These are phyloP conservation scores for Penicillium herquei DNA, from an alignment of 495 filamentous ascomycete species.

Conservation along the genomic window DNA sequence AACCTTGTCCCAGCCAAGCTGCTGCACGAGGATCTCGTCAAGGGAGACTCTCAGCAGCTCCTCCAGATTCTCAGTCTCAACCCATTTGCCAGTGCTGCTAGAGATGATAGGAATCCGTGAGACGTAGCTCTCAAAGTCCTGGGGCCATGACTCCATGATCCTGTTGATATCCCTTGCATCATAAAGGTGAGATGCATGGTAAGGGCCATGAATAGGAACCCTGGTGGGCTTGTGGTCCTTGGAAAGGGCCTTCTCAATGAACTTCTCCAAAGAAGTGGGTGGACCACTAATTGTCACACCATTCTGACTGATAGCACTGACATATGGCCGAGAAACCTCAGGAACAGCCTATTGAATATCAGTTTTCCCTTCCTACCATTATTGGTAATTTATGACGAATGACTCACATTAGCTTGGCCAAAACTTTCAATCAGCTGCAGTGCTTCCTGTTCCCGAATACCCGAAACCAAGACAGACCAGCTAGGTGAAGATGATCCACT, in stretches of 20 bases:
- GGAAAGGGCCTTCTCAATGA: slow-evolving; percentile 55
- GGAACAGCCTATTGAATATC: slow-evolving; percentile 52
- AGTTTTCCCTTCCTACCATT: slow-evolving; percentile 17
- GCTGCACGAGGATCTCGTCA: slow-evolving; percentile 57
- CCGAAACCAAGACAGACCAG: slow-evolving; percentile 44
- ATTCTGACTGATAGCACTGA: slow-evolving; percentile 69
- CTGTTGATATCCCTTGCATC: slow-evolving; percentile 56
- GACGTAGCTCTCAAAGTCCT: slow-evolving; percentile 42
- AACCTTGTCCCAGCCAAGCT: slow-evolving; percentile 57
- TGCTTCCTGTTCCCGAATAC: slow-evolving; percentile 30
- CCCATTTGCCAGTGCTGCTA: slow-evolving; percentile 48
- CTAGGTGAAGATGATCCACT: slow-evolving; percentile 24
- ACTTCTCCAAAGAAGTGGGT: slow-evolving; percentile 56
- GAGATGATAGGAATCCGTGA: slow-evolving; percentile 59
- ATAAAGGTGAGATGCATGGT: slow-evolving; percentile 77
- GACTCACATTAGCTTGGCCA: slow-evolving; percentile 44
- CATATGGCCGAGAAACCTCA: slow-evolving; percentile 61
- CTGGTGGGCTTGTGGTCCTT: slow-evolving; percentile 55
- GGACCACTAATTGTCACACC: slow-evolving; percentile 79
- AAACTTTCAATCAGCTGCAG: slow-evolving; percentile 25
- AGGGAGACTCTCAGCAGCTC: slow-evolving; percentile 52
- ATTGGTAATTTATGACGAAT: slow-evolving; percentile 14
- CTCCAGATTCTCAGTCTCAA: slow-evolving; percentile 46
- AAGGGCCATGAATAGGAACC: slow-evolving; percentile 76
- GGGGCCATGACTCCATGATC: slow-evolving; percentile 48